phyloP scores from a whole-genome alignment of 331 rosid species.

The Telfairia occidentalis region DNA sequence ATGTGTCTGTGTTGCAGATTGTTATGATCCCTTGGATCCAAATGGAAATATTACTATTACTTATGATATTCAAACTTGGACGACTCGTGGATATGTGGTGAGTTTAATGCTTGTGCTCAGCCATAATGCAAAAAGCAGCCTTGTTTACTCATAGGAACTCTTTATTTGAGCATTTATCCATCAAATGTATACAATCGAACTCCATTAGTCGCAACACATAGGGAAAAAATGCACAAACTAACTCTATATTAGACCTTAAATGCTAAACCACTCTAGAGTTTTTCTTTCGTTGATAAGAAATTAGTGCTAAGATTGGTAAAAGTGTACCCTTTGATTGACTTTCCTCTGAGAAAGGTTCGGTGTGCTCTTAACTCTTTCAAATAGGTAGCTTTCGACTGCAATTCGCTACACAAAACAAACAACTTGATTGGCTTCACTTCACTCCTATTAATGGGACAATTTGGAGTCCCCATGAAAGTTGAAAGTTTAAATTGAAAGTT shows the following conservation, averaged over 20 bases:
- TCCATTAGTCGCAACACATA: neutral
- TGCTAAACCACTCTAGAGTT: neutral
- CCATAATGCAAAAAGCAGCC: neutral
- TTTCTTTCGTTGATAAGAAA: neutral
- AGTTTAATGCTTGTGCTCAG: constrained; percentile 18
- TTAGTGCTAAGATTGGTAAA: neutral
- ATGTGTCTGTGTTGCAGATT: constrained; percentile 41
- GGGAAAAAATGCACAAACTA: neutral
- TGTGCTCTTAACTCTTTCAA: neutral
- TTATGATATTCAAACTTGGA: constrained; percentile 46
- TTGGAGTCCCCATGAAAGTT: neutral
- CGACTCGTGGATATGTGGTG: constrained; percentile 57
- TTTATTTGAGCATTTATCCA: neutral
- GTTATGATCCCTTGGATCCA: constrained; percentile 76
- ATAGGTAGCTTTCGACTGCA: neutral
- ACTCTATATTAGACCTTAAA: neutral
- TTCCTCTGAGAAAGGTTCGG: neutral
- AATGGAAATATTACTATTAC: constrained; percentile 60
- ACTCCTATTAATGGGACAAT: neutral
- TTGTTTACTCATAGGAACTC: neutral
- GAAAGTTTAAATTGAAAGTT: neutral
- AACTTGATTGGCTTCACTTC: neutral
- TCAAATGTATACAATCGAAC: neutral
- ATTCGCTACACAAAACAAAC: neutral
- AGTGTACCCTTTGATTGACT: neutral